Conservation (phyloP, 106 monocot species). For the Dendrobium nobile region DNA sequence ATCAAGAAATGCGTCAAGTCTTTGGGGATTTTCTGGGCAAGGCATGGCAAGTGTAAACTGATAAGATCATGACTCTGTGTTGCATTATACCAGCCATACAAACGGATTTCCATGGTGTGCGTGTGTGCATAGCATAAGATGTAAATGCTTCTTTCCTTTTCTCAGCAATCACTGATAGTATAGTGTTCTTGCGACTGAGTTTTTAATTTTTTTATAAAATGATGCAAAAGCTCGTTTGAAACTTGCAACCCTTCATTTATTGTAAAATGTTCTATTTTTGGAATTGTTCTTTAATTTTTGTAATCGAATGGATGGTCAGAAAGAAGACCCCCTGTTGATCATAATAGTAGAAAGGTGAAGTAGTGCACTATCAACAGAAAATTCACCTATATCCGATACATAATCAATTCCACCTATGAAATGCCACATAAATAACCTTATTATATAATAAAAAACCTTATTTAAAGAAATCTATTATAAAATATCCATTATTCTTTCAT, state of each 20-base stretch:
- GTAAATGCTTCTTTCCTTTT: neutral
- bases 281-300: neutral
- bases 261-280: neutral
- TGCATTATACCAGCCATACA: neutral
- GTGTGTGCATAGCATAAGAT: neutral
- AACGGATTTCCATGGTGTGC: neutral
- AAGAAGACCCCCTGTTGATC: too few species aligned
- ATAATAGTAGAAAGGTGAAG: too few species aligned
- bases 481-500: neutral
- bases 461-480: neutral
- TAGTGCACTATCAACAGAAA: too few species aligned
- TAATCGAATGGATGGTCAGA: too few species aligned
- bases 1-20: slow-evolving; percentile 12
- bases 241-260: neutral
- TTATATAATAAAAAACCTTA: neutral
- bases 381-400: too few species aligned
- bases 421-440: too few species aligned
- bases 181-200: too few species aligned
- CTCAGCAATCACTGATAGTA: neutral
- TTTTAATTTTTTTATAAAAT: neutral
- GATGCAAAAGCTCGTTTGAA: neutral
- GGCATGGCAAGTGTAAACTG: neutral
- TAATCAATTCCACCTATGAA: too few species aligned
- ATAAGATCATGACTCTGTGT: neutral
- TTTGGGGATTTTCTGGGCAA: neutral